Evolutionary conservation across 1,139 yeast genomes (phyloP).

Genomic region (Pichia sp.): DNA sequence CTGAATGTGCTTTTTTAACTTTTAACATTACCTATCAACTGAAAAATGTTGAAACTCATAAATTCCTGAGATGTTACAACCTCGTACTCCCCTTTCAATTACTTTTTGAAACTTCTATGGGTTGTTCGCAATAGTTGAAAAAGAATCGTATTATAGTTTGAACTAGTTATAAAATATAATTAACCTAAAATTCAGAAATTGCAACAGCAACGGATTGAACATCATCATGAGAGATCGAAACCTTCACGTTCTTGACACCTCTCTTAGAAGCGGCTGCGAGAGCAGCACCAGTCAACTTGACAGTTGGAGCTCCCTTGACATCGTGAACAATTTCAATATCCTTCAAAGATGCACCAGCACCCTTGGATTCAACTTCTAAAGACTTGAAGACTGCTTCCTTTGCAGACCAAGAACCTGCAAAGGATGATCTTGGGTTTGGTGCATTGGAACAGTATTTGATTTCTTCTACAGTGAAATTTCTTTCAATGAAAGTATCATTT

Average conservation of each 20-base stretch:
- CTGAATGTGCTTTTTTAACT: no score
- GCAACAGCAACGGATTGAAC: constrained; percentile 98
- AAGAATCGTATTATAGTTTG: no score
- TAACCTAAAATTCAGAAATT: constrained; percentile 52
- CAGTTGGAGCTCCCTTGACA: constrained; percentile 75
- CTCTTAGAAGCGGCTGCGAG: constrained; percentile 60
- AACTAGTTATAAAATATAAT: no score
- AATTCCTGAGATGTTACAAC: no score
- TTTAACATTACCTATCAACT: no score
- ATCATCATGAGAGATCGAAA: constrained; percentile 94
- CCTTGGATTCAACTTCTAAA: constrained; percentile 79
- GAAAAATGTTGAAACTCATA: no score
- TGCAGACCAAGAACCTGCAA: constrained; percentile 98
- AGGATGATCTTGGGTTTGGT: constrained; percentile 78
- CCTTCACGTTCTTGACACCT: constrained; percentile 67
- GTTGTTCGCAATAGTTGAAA: no score
- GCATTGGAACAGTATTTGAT: constrained; percentile 69
- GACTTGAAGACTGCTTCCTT: constrained; percentile 99
- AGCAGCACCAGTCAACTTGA: constrained; percentile 70
- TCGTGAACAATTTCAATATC: constrained; percentile 85
- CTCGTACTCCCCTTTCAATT: no score
- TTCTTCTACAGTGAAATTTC: constrained; percentile 84
- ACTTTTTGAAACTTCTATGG: no score
- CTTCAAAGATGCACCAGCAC: constrained; percentile 90
- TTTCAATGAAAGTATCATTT: constrained; percentile 81